Conservation (phyloP, 257 asterid genomes). For the Cordia subcordata region DNA sequence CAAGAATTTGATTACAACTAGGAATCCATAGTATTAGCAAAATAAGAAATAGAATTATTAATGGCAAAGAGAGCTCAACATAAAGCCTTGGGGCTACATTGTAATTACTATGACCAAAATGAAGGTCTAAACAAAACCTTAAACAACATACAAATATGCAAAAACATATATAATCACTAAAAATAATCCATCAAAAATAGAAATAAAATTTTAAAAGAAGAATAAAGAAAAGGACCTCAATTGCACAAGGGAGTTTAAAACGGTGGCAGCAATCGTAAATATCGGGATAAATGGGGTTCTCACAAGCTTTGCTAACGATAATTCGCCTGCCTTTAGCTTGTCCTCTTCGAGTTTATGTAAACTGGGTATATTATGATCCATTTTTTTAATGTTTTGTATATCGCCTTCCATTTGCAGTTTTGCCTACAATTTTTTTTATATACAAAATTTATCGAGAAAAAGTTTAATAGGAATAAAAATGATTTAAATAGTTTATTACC, state of each 20-base stretch:
- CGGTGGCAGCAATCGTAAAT: slow-evolving; percentile 76
- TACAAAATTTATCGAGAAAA: too few relatives aligned
- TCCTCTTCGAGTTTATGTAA: slow-evolving; percentile 87
- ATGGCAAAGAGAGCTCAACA: too few relatives aligned
- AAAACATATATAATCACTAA: background rate
- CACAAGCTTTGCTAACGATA: slow-evolving; percentile 72
- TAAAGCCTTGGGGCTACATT: too few relatives aligned
- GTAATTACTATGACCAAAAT: too few relatives aligned
- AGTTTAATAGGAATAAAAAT: too few relatives aligned
- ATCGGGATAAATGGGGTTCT: slow-evolving; percentile 79
- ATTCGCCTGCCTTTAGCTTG: slow-evolving; percentile 93
- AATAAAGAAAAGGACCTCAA: slow-evolving; percentile 66
- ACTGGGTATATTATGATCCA: slow-evolving; percentile 85
- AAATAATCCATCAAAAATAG: background rate
- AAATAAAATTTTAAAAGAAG: background rate
- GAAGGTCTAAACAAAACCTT: too few relatives aligned
- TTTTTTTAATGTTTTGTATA: slow-evolving; percentile 62
- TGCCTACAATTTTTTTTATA: too few relatives aligned
- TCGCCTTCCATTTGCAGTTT: slow-evolving; percentile 62
- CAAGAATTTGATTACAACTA: background rate
- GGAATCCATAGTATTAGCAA: background rate
- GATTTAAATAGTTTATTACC: too few relatives aligned
- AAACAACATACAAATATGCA: background rate
- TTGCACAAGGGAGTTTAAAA: slow-evolving; percentile 78
- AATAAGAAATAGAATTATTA: background rate